These are phyloP conservation scores for Fraxinus greggii DNA, from an alignment of 305 asterid species.

Conservation along the genomic window DNA sequence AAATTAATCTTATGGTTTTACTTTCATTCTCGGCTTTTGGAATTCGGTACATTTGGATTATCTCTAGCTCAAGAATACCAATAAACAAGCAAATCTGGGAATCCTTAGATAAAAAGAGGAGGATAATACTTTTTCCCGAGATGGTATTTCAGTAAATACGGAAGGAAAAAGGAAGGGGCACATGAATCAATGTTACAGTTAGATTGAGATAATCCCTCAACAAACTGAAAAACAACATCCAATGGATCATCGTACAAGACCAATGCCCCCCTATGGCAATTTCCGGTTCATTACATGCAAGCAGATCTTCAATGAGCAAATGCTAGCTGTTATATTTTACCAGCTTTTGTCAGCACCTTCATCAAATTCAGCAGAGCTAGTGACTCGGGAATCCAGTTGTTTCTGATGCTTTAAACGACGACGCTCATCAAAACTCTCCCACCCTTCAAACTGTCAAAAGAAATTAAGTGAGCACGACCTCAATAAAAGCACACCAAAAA, in stretches of 20 bases:
- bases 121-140: neutral
- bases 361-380: conserved; percentile 69
- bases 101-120: neutral
- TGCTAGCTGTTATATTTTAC: conserved; percentile 16
- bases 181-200: neutral
- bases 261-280: neutral
- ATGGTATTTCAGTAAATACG: neutral
- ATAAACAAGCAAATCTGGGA: neutral
- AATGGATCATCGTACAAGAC: neutral
- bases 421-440: conserved; percentile 83
- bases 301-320: neutral
- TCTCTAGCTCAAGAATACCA: neutral
- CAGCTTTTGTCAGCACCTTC: conserved; percentile 91
- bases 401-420: conserved; percentile 82
- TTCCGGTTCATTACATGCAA: neutral
- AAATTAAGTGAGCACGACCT: neutral
- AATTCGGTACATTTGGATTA: neutral
- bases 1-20: neutral
- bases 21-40: neutral
- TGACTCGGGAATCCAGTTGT: conserved; percentile 80
- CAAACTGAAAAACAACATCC: neutral
- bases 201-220: neutral
- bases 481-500: neutral
- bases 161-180: neutral
- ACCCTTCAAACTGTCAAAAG: conserved; percentile 70